phyloP scores from a whole-genome alignment of 2,329 filamentous ascomycete genomes.

The Botryosphaeria dothidea region DNA sequence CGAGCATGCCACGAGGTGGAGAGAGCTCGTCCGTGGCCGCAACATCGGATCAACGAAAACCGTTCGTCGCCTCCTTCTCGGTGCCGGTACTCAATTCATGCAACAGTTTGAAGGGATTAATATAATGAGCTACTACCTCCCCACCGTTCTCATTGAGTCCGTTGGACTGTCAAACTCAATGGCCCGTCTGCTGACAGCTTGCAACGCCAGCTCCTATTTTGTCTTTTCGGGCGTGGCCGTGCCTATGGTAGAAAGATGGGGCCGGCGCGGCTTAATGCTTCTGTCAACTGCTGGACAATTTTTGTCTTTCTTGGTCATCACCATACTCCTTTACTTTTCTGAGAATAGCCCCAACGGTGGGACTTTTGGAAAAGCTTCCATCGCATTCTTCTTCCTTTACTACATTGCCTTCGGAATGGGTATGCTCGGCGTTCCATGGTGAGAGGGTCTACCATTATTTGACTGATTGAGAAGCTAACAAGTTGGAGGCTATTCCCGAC shows the following conservation, averaged over 20 bases:
- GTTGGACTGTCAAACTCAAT: conserved; percentile 56
- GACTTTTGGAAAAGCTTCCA: conserved; percentile 41
- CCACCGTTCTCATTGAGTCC: conserved; percentile 59
- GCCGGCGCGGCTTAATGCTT: conserved; percentile 61
- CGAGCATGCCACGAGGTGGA: conserved; percentile 52
- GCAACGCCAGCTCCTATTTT: conserved; percentile 55
- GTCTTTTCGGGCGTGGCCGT: conserved; percentile 50
- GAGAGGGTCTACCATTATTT: not conserved
- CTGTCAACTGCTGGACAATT: conserved; percentile 55
- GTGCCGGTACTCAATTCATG: conserved; percentile 56
- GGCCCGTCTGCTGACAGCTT: conserved; percentile 57
- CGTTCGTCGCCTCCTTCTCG: conserved; percentile 53
- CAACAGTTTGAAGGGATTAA: conserved; percentile 48
- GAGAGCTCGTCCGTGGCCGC: conserved; percentile 50
- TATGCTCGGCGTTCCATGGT: conserved; percentile 50
- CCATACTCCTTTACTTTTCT: conserved; percentile 48
- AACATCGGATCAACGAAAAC: conserved; percentile 44
- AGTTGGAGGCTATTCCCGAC: conserved; percentile 41
- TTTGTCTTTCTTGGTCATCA: conserved; percentile 55
- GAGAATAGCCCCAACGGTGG: conserved; percentile 25
- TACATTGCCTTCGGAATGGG: conserved; percentile 57
- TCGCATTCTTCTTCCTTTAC: conserved; percentile 56
- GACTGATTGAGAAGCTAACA: conserved; percentile 18
- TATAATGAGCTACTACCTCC: conserved; percentile 51
- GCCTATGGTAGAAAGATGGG: conserved; percentile 52